Evolutionary conservation across 78 protist genomes (phyloP), one percentile per base, ranked within the genome.

Genomic region (Dictyostelium capitatum): DNA sequence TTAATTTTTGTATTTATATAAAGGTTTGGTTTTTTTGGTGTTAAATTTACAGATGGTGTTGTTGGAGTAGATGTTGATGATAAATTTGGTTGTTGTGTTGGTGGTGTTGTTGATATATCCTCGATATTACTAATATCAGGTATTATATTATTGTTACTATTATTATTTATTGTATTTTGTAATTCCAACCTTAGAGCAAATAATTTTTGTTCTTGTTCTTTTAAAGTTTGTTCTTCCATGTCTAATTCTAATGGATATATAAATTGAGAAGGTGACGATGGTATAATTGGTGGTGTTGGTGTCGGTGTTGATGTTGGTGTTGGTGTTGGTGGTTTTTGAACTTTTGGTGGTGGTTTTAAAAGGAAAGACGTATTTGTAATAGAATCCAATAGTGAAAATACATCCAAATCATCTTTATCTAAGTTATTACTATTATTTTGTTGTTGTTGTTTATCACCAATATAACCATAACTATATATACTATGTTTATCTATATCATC

Each of bases 21-120:
- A 25, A 80, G 89, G 28, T 43, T 64, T 80, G 89, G 89, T 80
- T 80, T 80, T 64, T 80, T 80, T 46, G 89, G 53, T 43, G 80
- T 43, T 48, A 48, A 48, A 47, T 48, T 74, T 48, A 48, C 59
- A 48, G 59, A 14, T 30, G 57, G 25, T 74, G 57, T 23, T 30
- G 50, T 67, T 25, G 54, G 15, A 9, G 79, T 5, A 43, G 57
- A 47, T 4, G 37, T 20, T 6, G 50, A n/a, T 15, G 47, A 17
- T 37, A 46, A 11, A 10, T 5, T 20, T 75, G 32, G 30, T 75
- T 69, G 69, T 77, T 48, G 3, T 30, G 72, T 43, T 37, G 20
- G 46, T 67, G 82, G 30, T 30, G 43, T 25, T 51, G 10, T 12
- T 80, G 87, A 4, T 43, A 11, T 72, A 17, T 17, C 46, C 1